Evolutionary conservation across 441 rosid genomes (phyloP), one percentile per base, ranked within the genome.

Genomic region (Arabidopsis lyrata): DNA sequence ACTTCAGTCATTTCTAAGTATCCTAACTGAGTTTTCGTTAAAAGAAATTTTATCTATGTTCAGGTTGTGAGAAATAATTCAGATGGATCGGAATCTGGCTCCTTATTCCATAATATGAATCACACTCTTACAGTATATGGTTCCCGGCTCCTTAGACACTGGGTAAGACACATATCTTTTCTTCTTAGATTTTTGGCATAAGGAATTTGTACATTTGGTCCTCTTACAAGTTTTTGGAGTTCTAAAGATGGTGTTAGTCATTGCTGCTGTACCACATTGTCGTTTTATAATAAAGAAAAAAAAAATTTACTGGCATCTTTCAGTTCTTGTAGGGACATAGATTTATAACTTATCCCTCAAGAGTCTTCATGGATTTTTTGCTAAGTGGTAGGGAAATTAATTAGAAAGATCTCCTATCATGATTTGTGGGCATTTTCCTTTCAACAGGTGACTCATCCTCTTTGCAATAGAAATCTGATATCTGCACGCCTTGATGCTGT

Each of bases 401-500:
- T 53, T 3, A 3, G 10, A 39, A 6, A 1, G 11, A 53, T 44
- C 9, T 49, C 4, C 3, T 44, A 50, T 65, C 49, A 52, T 77
- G 11, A 49, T 71, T 32, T 58, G 20, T 31, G 62, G 10, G 34
- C 42, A 35, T 16, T 53, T 66, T 72, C 20, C 66, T 39, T n/a
- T 80, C 34, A 13, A 66, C 88, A 95, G 99, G 96, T 95, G 80
- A 82, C 86, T 81, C 97, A 92, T 77, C 99, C 97, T 66, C 86
- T 95, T 78, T 84, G 93, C 77, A 88, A 88, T 75, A 83, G 83
- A 86, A 85, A 85, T 78, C 76, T 88, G 88, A 95, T 95, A 77
- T 80, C 78, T 70, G 87, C 94, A 82, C 97, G 99, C 76, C 97
- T 92, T 73, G 96, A 88, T 84, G 97, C 97, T 83, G 99, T 95